phyloP scores from a whole-genome alignment of 805 yeast species.

The Ogataea ramenticola region DNA sequence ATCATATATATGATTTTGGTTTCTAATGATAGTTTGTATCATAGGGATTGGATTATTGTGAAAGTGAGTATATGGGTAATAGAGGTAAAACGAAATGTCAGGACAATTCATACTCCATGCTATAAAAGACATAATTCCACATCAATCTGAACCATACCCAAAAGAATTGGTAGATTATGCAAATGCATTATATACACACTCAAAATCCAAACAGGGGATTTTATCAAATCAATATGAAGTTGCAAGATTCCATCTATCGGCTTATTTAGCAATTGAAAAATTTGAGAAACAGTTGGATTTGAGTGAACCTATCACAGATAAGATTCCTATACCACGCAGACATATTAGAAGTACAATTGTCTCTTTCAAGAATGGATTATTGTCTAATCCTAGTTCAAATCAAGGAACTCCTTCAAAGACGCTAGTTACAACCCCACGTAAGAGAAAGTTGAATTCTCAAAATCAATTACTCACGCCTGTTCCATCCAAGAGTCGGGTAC shows the following conservation, averaged over 20 bases:
- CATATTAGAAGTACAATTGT: constrained; percentile 33
- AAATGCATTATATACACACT: constrained; percentile 42
- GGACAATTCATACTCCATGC: constrained; percentile 25
- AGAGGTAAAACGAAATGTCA: too few species aligned
- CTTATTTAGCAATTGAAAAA: constrained; percentile 50
- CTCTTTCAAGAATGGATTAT: constrained; percentile 36
- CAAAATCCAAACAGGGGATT: constrained; percentile 35
- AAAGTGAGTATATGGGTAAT: too few species aligned
- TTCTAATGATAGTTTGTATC: too few species aligned
- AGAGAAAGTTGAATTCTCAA: constrained; percentile 6
- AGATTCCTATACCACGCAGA: constrained; percentile 51
- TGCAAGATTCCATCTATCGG: constrained; percentile 64
- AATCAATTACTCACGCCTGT: background rate
- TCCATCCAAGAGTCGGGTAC: constrained; percentile 10
- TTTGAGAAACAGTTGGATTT: constrained; percentile 35
- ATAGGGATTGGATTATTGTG: too few species aligned
- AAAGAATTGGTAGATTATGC: constrained; percentile 31
- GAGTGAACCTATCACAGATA: constrained; percentile 41
- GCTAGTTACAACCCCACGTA: constrained; percentile 21
- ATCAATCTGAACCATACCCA: constrained; percentile 37
- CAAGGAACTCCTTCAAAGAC: constrained; percentile 7
- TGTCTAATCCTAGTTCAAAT: constrained; percentile 17
- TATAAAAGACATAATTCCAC: constrained; percentile 44
- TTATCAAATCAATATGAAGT: constrained; percentile 49
- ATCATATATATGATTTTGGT: too few species aligned